phyloP scores from a whole-genome alignment of 345 rosid genomes.

The Gossypium thurberi region DNA sequence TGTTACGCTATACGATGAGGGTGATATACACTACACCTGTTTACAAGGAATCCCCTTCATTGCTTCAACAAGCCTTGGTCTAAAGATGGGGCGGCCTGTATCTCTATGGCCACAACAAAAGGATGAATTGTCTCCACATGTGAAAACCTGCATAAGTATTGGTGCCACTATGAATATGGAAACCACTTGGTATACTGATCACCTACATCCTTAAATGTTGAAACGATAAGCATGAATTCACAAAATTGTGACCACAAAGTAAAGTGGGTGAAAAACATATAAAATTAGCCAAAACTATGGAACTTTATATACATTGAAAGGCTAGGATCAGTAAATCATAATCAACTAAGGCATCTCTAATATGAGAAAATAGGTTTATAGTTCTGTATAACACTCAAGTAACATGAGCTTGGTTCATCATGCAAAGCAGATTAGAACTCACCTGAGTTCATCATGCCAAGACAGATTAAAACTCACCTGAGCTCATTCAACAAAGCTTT shows the following conservation, averaged over 20 bases:
- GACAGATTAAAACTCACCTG: background rate
- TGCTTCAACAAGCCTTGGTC: conserved; percentile 82
- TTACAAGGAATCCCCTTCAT: conserved; percentile 72
- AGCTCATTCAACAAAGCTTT: background rate
- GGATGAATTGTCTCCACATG: conserved; percentile 94
- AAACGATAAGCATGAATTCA: background rate
- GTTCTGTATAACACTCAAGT: background rate
- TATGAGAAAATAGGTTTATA: background rate
- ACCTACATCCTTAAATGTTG: background rate
- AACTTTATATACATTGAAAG: background rate
- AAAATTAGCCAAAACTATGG: background rate
- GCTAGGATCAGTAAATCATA: background rate
- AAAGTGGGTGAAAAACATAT: background rate
- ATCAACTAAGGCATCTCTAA: background rate
- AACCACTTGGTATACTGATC: background rate
- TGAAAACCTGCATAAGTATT: conserved; percentile 57
- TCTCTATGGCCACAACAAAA: conserved; percentile 80
- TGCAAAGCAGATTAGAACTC: background rate
- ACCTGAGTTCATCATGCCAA: background rate
- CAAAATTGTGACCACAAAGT: background rate
- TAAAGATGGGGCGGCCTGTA: conserved; percentile 68
- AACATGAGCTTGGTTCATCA: background rate
- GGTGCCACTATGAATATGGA: background rate
- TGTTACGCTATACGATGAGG: conserved; percentile 1
- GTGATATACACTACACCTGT: conserved; percentile 44